A percentile compares a stretch with the other conserved stretches of the same genome.
phyloP scores from a whole-genome alignment of 352 stramenopile genomes.

The Globisporangium parvum region DNA sequence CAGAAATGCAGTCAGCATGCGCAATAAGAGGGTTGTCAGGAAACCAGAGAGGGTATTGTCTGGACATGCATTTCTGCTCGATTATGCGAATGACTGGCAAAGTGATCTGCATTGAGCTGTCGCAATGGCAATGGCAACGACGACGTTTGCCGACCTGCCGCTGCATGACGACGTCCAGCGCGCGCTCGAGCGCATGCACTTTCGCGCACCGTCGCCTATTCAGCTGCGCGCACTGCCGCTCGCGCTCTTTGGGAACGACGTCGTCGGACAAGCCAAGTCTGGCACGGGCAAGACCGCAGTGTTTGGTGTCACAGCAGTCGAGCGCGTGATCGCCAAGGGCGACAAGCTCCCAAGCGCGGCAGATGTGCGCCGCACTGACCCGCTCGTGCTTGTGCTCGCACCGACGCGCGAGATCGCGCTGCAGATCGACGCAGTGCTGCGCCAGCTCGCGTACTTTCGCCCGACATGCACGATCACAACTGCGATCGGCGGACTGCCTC shows the following conservation, averaged over 20 bases:
- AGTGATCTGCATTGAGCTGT: background rate
- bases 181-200: conserved; percentile 46
- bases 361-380: conserved; percentile 10
- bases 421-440: conserved; percentile 67
- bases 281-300: conserved; percentile 80
- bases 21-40: no score
- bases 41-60: no score
- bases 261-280: conserved; percentile 79
- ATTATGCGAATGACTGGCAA: background rate
- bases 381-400: conserved; percentile 56
- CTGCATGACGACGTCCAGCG: conserved; percentile 43
- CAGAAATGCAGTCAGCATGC: no score
- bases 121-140: conserved; percentile 5
- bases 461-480: conserved; percentile 31
- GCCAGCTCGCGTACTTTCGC: conserved; percentile 39
- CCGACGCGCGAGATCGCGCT: conserved; percentile 72
- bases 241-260: conserved; percentile 74
- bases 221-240: conserved; percentile 62
- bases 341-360: conserved; percentile 5
- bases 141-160: conserved; percentile 57
- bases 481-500: conserved; percentile 55
- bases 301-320: conserved; percentile 58
- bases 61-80: conserved; percentile 1
- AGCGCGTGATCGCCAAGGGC: conserved; percentile 40
- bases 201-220: conserved; percentile 57